Base-by-base conservation (phyloP, 495 filamentous ascomycete species). In the Tricharina praecox region DNA sequence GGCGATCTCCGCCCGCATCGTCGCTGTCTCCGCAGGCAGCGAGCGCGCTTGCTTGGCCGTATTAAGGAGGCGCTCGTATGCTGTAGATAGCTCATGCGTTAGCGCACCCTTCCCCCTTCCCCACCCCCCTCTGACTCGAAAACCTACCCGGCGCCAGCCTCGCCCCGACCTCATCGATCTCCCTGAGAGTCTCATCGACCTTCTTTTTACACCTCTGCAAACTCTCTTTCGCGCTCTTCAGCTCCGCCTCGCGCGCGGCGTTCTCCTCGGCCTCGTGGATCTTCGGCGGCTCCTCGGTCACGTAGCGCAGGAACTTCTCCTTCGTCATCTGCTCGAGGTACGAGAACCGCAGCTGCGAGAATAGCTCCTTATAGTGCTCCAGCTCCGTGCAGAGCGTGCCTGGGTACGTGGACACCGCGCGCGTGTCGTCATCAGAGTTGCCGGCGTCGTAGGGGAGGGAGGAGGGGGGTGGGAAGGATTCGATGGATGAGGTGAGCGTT, bases 331-430 rank as follows among this genome's bases (percentile, higher is more conserved):
- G 81, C 61, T 85, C 81, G 50, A 84, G 72, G 64, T 84, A 96
- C 54, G 83, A 92, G 68, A 96, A 96, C 60, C 86, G 84, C 23
- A 97, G 74, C 66, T 95, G 95, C 34, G 84, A 80, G 64, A 95
- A 96, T 23, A 96, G 75, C 66, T 95, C 90, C 30, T 56, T 60
- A 41, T 59, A 55, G 49, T 60, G 52, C 21, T 1, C 41, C 1
- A 59, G 44, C 25, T 54, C 52, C 13, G 45, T 37, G 25, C 49
- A 45, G 0, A 59, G 50, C 10, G 48, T 42, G 3, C 11, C 34
- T 0, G 57, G 56, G n/a, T 37, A 45, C 19, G 50, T 25, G 34
- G 47, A 47, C 39, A 40, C 33, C 13, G n/a, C n/a, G n/a, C n/a
- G n/a, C n/a, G n/a, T n/a, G n/a, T n/a, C n/a, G n/a, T 20, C 21